Conservation (phyloP, 352 stramenopile species). For the Phytophthora tentaculata region DNA sequence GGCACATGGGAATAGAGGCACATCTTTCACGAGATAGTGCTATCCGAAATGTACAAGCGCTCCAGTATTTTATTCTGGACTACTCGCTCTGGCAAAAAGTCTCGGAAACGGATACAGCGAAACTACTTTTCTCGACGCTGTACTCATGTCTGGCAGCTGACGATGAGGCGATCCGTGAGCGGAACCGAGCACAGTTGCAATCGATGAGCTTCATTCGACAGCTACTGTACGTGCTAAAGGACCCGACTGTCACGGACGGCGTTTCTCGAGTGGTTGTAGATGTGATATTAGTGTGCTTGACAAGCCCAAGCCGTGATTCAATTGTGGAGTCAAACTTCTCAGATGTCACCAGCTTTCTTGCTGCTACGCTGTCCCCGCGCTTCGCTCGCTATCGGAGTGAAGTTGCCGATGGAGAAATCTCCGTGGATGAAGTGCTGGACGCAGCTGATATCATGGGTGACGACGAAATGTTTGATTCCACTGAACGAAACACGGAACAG, state of each 20-base stretch:
- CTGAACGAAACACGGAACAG: conserved; percentile 3
- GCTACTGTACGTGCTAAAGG: conserved; percentile 73
- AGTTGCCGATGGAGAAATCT: conserved; percentile 12
- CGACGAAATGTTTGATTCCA: neutral
- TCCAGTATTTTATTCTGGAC: conserved; percentile 79
- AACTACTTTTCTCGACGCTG: conserved; percentile 66
- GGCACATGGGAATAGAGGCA: conserved; percentile 1
- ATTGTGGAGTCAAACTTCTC: conserved; percentile 68
- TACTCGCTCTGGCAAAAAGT: conserved; percentile 73
- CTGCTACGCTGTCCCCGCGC: conserved; percentile 55
- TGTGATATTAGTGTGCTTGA: conserved; percentile 75
- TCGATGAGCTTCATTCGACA: conserved; percentile 70
- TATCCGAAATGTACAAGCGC: conserved; percentile 65
- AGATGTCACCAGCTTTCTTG: conserved; percentile 68
- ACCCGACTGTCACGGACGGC: conserved; percentile 51
- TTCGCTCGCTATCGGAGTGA: conserved; percentile 41
- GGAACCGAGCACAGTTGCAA: conserved; percentile 69
- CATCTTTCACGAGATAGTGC: conserved; percentile 41
- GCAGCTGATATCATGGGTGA: conserved; percentile 4
- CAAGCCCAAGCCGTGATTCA: conserved; percentile 35
- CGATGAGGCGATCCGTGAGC: conserved; percentile 53
- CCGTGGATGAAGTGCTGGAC: conserved; percentile 8
- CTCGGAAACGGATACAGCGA: conserved; percentile 35
- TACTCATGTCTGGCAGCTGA: conserved; percentile 61
- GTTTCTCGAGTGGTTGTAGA: conserved; percentile 69